These are phyloP conservation scores for Diaporthe citrichinensis DNA, from an alignment of 2,329 filamentous ascomycete species.

Conservation along the genomic window DNA sequence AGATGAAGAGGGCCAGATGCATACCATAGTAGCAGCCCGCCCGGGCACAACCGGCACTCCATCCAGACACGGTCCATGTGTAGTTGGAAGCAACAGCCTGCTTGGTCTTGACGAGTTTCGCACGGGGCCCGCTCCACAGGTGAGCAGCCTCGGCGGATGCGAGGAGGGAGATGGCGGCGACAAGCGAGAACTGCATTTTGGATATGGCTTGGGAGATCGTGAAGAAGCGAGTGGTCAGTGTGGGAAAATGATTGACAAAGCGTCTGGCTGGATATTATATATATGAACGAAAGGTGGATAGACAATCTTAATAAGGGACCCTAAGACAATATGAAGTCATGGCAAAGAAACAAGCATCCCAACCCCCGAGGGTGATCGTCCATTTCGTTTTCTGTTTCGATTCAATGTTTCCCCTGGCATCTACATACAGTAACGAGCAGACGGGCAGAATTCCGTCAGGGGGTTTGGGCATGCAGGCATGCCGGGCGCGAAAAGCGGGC, in stretches of 20 bases:
- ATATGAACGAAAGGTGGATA: neutral
- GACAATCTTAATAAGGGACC: conserved; percentile 5
- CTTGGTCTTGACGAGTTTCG: conserved; percentile 11
- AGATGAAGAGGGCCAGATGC: neutral
- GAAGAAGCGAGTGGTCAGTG: conserved; percentile 7
- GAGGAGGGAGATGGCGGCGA: conserved; percentile 32
- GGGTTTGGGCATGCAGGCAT: conserved; percentile 1
- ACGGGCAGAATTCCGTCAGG: conserved; percentile 18
- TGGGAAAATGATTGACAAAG: neutral
- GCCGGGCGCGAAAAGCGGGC: conserved; percentile 31
- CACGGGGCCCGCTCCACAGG: conserved; percentile 24
- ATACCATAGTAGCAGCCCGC: conserved; percentile 37
- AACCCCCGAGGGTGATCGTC: conserved; percentile 7
- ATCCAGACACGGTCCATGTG: conserved; percentile 39
- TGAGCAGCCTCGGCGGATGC: conserved; percentile 31
- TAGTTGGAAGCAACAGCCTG: conserved; percentile 30
- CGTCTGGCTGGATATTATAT: neutral
- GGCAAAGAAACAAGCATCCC: neutral
- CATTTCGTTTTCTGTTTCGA: conserved; percentile 31
- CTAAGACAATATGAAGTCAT: conserved; percentile 31
- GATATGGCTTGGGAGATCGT: neutral
- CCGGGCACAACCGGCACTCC: conserved; percentile 34
- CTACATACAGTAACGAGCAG: neutral
- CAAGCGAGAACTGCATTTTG: conserved; percentile 39
- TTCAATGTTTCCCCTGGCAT: conserved; percentile 25